A percentile compares a stretch with the other conserved stretches of the same genome.
phyloP scores from a whole-genome alignment of 1,284 basidiomycete genomes.

The Takashimella tepidaria region DNA sequence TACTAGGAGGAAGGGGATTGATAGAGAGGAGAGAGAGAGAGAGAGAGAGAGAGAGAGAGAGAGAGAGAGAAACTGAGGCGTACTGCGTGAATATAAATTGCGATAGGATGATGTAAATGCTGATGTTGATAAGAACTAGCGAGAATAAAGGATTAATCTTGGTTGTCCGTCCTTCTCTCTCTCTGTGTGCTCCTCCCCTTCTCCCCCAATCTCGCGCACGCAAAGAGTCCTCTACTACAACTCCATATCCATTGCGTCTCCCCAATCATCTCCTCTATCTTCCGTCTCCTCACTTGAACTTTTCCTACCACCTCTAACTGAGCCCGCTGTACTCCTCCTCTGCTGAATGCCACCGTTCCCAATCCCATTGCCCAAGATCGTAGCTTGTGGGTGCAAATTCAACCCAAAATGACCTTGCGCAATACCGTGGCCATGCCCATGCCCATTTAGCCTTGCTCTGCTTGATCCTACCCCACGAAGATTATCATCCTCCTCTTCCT shows the following conservation, averaged over 20 bases:
- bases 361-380: not conserved
- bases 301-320: slow-evolving; percentile 8
- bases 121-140: too few relatives aligned
- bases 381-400: not conserved
- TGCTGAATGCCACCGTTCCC: not conserved
- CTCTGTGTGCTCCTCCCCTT: too few relatives aligned
- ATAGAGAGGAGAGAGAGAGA: too few relatives aligned
- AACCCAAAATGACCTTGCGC: not conserved
- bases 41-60: too few relatives aligned
- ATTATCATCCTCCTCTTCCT: slow-evolving; percentile 13
- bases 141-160: too few relatives aligned
- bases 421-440: not conserved
- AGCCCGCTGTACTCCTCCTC: not conserved
- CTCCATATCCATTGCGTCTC: slow-evolving; percentile 25
- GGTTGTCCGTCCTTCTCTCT: too few relatives aligned
- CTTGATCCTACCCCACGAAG: not conserved
- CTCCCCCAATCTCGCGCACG: too few relatives aligned
- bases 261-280: slow-evolving; percentile 24
- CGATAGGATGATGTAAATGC: too few relatives aligned
- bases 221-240: slow-evolving; percentile 10
- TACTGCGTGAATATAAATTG: too few relatives aligned
- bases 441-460: not conserved
- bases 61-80: too few relatives aligned
- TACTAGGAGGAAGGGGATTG: too few relatives aligned
- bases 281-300: slow-evolving; percentile 35